Evolutionary conservation across 2,329 filamentous ascomycete species (phyloP).

Genomic region (Sclerotinia minor): DNA sequence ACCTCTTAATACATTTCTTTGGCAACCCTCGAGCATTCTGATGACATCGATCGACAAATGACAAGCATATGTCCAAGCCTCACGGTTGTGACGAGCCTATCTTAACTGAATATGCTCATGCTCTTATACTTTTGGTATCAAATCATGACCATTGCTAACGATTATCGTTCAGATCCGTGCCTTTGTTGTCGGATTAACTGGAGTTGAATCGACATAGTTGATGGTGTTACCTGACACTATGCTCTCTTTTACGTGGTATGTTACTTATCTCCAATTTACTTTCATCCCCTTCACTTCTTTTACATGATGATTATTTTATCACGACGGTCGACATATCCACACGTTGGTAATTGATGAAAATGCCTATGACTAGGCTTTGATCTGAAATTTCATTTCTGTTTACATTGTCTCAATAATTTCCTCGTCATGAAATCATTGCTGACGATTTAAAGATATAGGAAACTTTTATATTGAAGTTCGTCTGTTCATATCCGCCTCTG

Average conservation of each 20-base stretch:
- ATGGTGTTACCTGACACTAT: background rate
- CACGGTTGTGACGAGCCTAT: slow-evolving; percentile 55
- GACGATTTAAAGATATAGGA: background rate
- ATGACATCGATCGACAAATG: slow-evolving; percentile 81
- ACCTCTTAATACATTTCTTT: slow-evolving; percentile 26
- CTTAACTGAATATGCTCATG: slow-evolving; percentile 48
- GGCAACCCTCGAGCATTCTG: slow-evolving; percentile 52
- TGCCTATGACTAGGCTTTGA: slow-evolving; percentile 71
- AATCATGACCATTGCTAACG: slow-evolving; percentile 28
- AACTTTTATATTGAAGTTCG: background rate
- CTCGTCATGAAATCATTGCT: background rate
- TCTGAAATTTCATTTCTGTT: slow-evolving; percentile 38
- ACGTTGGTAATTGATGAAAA: slow-evolving; percentile 70
- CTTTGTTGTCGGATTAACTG: background rate
- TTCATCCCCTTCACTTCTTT: slow-evolving; percentile 37
- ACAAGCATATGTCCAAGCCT: slow-evolving; percentile 99
- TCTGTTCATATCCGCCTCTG: background rate
- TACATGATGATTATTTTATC: slow-evolving; percentile 74
- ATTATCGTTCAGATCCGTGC: slow-evolving; percentile 2
- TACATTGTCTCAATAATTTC: background rate
- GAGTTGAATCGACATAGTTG: background rate
- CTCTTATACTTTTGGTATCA: slow-evolving; percentile 15
- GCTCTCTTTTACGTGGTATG: slow-evolving; percentile 27
- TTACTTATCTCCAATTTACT: background rate
- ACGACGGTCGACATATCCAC: slow-evolving; percentile 87